These are phyloP conservation scores for Betula pendula DNA, from an alignment of 306 rosid species.

Conservation along the genomic window DNA sequence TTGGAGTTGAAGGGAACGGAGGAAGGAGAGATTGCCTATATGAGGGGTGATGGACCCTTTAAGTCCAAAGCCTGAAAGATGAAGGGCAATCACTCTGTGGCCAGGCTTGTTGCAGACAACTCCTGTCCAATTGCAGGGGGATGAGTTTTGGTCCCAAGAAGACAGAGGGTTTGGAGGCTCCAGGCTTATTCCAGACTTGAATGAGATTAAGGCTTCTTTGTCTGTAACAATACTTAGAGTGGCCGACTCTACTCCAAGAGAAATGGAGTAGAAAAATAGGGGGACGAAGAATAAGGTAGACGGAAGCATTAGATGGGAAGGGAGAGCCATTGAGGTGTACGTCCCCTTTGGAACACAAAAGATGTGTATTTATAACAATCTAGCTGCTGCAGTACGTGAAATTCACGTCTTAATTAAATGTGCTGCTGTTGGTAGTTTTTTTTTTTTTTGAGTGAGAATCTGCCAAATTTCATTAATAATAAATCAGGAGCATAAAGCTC, in stretches of 20 bases:
- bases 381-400: too few relatives aligned
- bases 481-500: too few relatives aligned
- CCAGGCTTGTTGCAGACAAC: conserved; percentile 42
- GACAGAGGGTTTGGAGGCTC: conserved; percentile 31
- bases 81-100: conserved; percentile 46
- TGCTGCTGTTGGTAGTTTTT: too few relatives aligned
- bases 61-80: conserved; percentile 52
- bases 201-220: conserved; percentile 57
- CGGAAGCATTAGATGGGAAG: conserved; percentile 10
- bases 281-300: conserved; percentile 22
- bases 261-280: neutral
- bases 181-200: conserved; percentile 41
- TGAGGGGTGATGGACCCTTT: conserved; percentile 50
- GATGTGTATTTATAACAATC: neutral
- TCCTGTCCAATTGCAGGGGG: conserved; percentile 70
- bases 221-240: conserved; percentile 46
- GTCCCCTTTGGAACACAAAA: neutral
- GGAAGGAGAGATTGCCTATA: conserved; percentile 60
- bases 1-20: conserved; percentile 48
- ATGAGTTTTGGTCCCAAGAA: conserved; percentile 48
- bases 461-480: too few relatives aligned
- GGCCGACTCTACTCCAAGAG: conserved; percentile 34
- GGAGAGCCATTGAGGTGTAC: conserved; percentile 35
- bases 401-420: too few relatives aligned
- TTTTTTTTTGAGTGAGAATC: too few relatives aligned